These are phyloP conservation scores for Colletotrichum sp. DNA, from an alignment of 2,329 filamentous ascomycete genomes.

Conservation along the genomic window DNA sequence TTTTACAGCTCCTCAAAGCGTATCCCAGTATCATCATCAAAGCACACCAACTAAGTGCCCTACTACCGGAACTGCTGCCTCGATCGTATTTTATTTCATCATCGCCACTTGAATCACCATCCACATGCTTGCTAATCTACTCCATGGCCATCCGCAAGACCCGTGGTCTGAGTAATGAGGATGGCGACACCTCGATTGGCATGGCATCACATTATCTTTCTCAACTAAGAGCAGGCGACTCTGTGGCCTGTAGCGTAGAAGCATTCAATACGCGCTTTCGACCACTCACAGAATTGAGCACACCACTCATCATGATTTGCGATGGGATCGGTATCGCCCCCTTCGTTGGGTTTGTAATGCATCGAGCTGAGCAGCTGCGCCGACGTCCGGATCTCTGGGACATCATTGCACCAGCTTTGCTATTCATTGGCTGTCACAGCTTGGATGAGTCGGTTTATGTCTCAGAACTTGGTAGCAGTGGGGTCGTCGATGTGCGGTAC, in stretches of 20 bases:
- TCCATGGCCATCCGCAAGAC: not conserved
- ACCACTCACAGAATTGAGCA: not conserved
- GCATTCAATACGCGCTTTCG: not conserved
- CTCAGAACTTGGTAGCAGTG: not conserved
- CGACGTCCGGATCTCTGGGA: not conserved
- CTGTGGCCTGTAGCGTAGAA: not conserved
- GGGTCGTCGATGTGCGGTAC: not conserved
- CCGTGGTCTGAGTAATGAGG: not conserved
- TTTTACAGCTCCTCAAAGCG: not conserved
- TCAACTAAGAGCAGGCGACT: not conserved
- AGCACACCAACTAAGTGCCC: not conserved
- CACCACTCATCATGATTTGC: not conserved
- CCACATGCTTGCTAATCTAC: not conserved
- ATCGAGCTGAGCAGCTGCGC: not conserved
- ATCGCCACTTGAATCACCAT: not conserved
- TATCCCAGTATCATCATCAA: not conserved
- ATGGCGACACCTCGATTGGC: not conserved
- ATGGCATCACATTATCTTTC: not conserved
- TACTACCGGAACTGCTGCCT: rapidly evolving
- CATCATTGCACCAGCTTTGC: not conserved
- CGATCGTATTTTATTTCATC: not conserved
- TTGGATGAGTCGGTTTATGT: not conserved
- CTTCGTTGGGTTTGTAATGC: not conserved
- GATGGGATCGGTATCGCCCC: not conserved
- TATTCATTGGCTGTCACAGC: not conserved